phyloP scores from a whole-genome alignment of 2,329 filamentous ascomycete genomes.

The Dactylellina drechsleri region DNA sequence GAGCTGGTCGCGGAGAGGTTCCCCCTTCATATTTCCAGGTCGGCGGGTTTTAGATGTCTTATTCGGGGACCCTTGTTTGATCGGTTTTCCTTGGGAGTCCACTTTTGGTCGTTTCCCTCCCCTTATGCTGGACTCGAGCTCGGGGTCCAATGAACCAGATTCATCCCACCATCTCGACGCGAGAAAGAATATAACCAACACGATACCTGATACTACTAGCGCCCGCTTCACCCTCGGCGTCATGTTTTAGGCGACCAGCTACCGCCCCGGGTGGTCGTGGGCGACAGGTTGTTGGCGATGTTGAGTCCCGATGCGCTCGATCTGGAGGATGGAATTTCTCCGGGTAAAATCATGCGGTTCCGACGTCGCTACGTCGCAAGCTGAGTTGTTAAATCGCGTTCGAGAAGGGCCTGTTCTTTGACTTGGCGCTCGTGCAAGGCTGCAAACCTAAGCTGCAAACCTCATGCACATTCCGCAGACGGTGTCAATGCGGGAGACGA shows the following conservation, averaged over 20 bases:
- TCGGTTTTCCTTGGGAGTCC: slow-evolving; percentile 15
- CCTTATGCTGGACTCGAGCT: slow-evolving; percentile 35
- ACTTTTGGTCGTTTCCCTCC: slow-evolving; percentile 44
- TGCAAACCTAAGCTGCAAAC: too few relatives aligned
- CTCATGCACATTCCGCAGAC: too few relatives aligned
- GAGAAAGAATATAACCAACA: slow-evolving; percentile 50
- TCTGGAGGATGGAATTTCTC: too few relatives aligned
- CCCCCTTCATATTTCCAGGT: slow-evolving; percentile 36
- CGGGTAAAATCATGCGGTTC: too few relatives aligned
- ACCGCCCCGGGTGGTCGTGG: slow-evolving; percentile 9
- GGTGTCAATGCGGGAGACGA: too few relatives aligned
- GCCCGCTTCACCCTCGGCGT: slow-evolving; percentile 47
- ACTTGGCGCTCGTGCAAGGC: too few relatives aligned
- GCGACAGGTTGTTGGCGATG: neutral
- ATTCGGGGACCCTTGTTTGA: slow-evolving; percentile 26
- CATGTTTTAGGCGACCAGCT: slow-evolving; percentile 13
- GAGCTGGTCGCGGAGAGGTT: slow-evolving; percentile 77
- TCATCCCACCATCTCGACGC: slow-evolving; percentile 34
- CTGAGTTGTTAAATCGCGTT: too few relatives aligned
- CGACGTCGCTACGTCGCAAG: too few relatives aligned
- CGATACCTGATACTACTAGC: slow-evolving; percentile 47
- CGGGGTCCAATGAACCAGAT: neutral
- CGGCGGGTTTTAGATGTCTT: slow-evolving; percentile 19
- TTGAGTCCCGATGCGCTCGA: too few relatives aligned
- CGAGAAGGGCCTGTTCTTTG: too few relatives aligned